Percentiles rank a stretch among this genome's conserved stretches.
Evolutionary conservation across 805 yeast species (phyloP).

Genomic region (Spathaspora arborariae): DNA sequence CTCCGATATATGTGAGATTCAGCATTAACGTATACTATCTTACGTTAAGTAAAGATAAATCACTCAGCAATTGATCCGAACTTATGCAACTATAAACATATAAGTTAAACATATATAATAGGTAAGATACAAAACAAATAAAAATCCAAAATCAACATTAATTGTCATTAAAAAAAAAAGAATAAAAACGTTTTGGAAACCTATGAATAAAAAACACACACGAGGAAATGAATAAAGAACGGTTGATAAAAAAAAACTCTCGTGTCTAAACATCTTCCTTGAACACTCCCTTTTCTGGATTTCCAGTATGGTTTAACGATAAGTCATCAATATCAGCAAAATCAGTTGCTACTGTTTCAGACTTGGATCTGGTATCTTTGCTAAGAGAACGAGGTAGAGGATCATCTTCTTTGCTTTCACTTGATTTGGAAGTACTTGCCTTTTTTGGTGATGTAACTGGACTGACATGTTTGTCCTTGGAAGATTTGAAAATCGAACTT

Average conservation of each 20-base stretch:
- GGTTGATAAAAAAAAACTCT: not conserved
- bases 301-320: conserved; percentile 19
- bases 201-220: not conserved
- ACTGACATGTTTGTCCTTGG: not conserved
- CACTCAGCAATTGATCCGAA: no score
- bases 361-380: conserved; percentile 13
- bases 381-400: no score
- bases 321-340: conserved; percentile 24
- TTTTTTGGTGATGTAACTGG: conserved; percentile 3
- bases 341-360: conserved; percentile 3
- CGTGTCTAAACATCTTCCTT: conserved; percentile 35
- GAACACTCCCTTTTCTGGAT: conserved; percentile 35
- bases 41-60: no score
- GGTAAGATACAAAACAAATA: not conserved
- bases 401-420: not conserved
- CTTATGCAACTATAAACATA: not conserved
- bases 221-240: no score
- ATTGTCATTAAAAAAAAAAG: not conserved
- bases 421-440: conserved; percentile 2
- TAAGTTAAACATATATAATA: not conserved
- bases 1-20: no score
- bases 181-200: not conserved
- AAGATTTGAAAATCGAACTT: conserved; percentile 9
- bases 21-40: no score
- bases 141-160: not conserved